These are phyloP conservation scores for Leccinum ochraceum DNA, from an alignment of 768 basidiomycete species.

Conservation along the genomic window DNA sequence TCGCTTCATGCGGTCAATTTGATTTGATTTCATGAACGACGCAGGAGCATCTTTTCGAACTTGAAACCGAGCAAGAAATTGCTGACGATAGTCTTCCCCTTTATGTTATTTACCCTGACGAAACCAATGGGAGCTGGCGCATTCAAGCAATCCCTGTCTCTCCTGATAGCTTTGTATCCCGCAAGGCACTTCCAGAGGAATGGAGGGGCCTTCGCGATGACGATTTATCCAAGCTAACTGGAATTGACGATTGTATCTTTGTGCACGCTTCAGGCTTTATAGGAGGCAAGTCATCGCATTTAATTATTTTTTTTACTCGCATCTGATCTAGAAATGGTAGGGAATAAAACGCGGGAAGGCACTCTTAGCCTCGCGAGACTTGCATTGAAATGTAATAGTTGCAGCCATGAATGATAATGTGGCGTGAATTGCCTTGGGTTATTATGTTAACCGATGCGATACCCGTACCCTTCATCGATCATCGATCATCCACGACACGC, in stretches of 20 bases:
- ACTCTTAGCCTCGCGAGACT: slow-evolving; percentile 76
- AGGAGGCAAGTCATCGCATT: slow-evolving; percentile 60
- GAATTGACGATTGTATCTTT: slow-evolving; percentile 85
- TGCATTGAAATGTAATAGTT: slow-evolving; percentile 47
- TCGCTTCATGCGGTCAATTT: neutral
- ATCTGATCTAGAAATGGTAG: slow-evolving; percentile 39
- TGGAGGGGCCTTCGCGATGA: slow-evolving; percentile 95
- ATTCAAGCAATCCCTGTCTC: slow-evolving; percentile 87
- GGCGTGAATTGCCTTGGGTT: slow-evolving; percentile 16
- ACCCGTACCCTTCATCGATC: slow-evolving; percentile 3
- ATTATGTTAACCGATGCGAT: slow-evolving; percentile 8
- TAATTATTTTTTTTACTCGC: neutral
- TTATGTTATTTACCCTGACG: slow-evolving; percentile 92
- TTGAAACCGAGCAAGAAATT: slow-evolving; percentile 63
- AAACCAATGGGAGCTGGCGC: slow-evolving; percentile 75
- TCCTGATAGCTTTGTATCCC: slow-evolving; percentile 83
- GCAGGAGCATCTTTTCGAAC: slow-evolving; percentile 87
- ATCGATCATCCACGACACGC: slow-evolving; percentile 12
- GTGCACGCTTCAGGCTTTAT: slow-evolving; percentile 97
- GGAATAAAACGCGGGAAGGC: slow-evolving; percentile 89
- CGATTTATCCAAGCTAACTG: slow-evolving; percentile 66
- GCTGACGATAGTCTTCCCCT: slow-evolving; percentile 55
- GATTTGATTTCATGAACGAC: slow-evolving; percentile 16
- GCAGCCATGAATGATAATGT: slow-evolving; percentile 19
- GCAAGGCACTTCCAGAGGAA: slow-evolving; percentile 88